Base-by-base conservation (phyloP, 768 basidiomycete species). In the Suillus cothurnatus region DNA sequence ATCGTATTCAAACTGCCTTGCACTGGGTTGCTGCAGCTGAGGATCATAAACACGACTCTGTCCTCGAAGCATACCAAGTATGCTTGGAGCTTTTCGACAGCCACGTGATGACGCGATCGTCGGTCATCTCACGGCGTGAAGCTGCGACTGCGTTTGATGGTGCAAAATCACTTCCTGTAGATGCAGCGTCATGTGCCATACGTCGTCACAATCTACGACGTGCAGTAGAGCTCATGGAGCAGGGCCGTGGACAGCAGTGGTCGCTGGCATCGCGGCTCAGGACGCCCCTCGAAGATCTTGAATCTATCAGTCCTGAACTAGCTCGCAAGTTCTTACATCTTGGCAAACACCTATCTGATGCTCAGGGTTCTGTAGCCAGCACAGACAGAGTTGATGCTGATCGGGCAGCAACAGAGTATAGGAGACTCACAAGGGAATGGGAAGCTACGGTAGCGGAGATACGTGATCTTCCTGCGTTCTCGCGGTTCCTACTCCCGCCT, bases 211-310 rank as follows among this genome's bases (percentile, higher is more conserved):
- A 66, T 26, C 32, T 32, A 12, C 50, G 64, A 34, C 61, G 39
- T 9, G 73, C 74, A 14, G 28, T 75, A 2, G 72, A 74, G 63
- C 72, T 74, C 67, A 55, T 73, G 39, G 75, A 77, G 70, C 47
- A 49, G 23, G 47, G 23, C 2, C 47, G 47, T 49, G n/a, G 71
- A 6, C 62, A 75, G 14, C 69, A 74, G 1, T 77, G 76, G 75
- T 68, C 67, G 26, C 72, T 76, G 49, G 41, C 74, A 1, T 61
- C 69, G 21, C 67, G 71, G n/a, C 70, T 74, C 9, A 70, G 69
- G 5, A 69, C 70, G 12, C 69, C 75, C 14, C 32, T 74, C 6
- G 72, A 77, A 61, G 66, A 68, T 49, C 67, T 76, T 17, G 28
- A 62, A 14, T 36, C 19, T 2, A 15, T 11, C 3, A 59, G 67